These are phyloP conservation scores for Suillus sp. DNA, from an alignment of 768 basidiomycete species.

Conservation along the genomic window DNA sequence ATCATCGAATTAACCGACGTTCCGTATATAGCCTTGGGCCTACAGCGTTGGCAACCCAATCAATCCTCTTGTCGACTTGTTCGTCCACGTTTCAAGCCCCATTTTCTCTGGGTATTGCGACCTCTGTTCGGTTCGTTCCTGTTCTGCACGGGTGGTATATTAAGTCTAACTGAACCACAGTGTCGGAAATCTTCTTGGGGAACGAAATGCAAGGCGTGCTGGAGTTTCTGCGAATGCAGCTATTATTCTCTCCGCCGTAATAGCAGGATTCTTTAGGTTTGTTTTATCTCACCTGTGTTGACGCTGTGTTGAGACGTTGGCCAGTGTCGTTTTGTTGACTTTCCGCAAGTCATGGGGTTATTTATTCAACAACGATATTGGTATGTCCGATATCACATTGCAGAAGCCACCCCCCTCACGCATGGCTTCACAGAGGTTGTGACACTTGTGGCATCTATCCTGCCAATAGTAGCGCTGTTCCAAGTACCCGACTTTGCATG, in stretches of 20 bases:
- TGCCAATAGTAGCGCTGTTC: slow-evolving; percentile 78
- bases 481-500: slow-evolving; percentile 81
- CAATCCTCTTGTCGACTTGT: slow-evolving; percentile 73
- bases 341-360: slow-evolving; percentile 72
- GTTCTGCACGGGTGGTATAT: neutral
- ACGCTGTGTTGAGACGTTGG: neutral
- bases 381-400: slow-evolving; percentile 31
- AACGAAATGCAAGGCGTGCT: slow-evolving; percentile 72
- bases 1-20: slow-evolving; percentile 22
- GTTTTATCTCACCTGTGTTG: slow-evolving; percentile 9
- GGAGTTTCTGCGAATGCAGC: slow-evolving; percentile 65
- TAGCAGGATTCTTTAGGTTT: slow-evolving; percentile 66
- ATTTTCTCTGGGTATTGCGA: slow-evolving; percentile 77
- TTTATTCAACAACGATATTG: slow-evolving; percentile 71
- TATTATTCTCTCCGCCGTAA: slow-evolving; percentile 60
- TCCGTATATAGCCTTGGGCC: slow-evolving; percentile 67
- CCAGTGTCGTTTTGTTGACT: slow-evolving; percentile 53
- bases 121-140: slow-evolving; percentile 70
- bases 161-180: slow-evolving; percentile 36
- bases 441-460: slow-evolving; percentile 54
- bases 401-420: neutral
- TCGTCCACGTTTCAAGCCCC: slow-evolving; percentile 84
- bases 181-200: slow-evolving; percentile 88
- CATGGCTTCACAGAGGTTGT: slow-evolving; percentile 22
- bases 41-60: slow-evolving; percentile 82